phyloP scores from a whole-genome alignment of 2,329 filamentous ascomycete genomes.

The Cladophialophora bantiana region DNA sequence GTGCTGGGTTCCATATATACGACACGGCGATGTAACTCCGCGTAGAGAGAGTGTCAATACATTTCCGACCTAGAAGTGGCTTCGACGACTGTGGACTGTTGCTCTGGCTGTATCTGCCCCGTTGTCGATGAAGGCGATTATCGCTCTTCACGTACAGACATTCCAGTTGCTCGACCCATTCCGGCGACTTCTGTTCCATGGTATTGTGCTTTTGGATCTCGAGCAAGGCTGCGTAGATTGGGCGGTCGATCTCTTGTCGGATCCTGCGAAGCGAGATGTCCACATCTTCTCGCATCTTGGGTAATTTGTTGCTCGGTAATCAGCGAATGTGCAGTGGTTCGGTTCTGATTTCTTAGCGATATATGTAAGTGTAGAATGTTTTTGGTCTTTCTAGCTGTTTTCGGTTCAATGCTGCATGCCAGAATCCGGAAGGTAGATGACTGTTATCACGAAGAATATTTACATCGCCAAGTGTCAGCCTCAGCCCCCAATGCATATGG shows the following conservation, averaged over 20 bases:
- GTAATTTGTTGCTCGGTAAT: background rate
- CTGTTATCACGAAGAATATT: no score
- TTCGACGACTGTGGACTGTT: background rate
- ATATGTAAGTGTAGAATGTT: no score
- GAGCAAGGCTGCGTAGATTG: background rate
- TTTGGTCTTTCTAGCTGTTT: no score
- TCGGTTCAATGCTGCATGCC: no score
- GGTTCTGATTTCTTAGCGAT: no score
- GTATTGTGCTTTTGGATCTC: background rate
- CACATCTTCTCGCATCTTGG: background rate
- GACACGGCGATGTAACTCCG: background rate
- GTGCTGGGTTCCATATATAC: background rate
- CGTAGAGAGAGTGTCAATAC: background rate
- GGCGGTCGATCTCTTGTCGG: background rate
- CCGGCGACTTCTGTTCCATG: background rate
- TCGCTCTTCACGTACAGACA: background rate
- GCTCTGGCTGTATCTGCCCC: background rate
- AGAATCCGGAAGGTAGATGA: no score
- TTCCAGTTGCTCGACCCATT: background rate
- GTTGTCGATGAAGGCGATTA: background rate
- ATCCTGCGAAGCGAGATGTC: background rate
- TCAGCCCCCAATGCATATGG: no score
- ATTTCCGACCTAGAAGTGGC: background rate
- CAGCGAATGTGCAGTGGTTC: no score
- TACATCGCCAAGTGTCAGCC: no score